Conservation (phyloP, 2,329 filamentous ascomycete genomes). For the Simplicillium sp. region DNA sequence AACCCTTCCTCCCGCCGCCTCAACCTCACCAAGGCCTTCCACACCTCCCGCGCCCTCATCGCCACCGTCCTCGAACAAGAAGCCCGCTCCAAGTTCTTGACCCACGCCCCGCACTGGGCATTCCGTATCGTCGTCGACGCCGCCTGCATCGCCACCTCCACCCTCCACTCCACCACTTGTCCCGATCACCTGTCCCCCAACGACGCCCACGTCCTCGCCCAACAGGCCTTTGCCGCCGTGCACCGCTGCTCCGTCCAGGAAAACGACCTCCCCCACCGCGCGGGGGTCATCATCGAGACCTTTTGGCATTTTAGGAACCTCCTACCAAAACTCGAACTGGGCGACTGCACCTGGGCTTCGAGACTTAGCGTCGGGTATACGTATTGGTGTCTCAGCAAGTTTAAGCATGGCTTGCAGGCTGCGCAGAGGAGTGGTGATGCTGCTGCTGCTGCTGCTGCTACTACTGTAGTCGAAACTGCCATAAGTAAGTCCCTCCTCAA, state of each 20-base stretch:
- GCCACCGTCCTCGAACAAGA: conserved; percentile 33
- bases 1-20: conserved; percentile 27
- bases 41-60: conserved; percentile 36
- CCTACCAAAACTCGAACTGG: conserved; percentile 27
- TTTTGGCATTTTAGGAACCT: conserved; percentile 33
- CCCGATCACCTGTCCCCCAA: conserved; percentile 17
- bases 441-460: conserved; percentile 7
- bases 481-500: conserved; percentile 17
- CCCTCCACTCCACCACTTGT: conserved; percentile 33
- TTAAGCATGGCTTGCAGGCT: conserved; percentile 31
- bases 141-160: conserved; percentile 32
- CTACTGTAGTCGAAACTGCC: conserved; percentile 18
- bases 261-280: conserved; percentile 36
- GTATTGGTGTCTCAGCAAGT: conserved; percentile 39
- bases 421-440: conserved; percentile 21
- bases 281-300: conserved; percentile 35
- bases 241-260: conserved; percentile 36
- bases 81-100: conserved; percentile 26
- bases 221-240: conserved; percentile 23
- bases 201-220: conserved; percentile 19
- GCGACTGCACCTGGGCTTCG: conserved; percentile 30
- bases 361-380: conserved; percentile 39
- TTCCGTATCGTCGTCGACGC: conserved; percentile 37
- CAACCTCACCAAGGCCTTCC: conserved; percentile 36
- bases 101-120: conserved; percentile 39